Base-by-base conservation (phyloP, 371 early-diverging fungal species). In the Coemansia sp. region DNA sequence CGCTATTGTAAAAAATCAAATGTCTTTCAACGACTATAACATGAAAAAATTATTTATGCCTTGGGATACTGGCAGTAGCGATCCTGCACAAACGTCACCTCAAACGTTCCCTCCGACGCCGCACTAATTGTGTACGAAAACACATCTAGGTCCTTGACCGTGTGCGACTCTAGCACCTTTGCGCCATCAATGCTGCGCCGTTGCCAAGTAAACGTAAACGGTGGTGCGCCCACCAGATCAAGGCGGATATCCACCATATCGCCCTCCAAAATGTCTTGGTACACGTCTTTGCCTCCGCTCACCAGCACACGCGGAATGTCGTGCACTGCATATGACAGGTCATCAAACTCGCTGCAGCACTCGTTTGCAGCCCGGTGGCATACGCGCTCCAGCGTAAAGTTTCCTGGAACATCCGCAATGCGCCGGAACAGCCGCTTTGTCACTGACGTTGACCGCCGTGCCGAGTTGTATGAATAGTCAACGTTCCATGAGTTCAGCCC, bases 191-290 rank as follows among this genome's bases (percentile, higher is more conserved):
- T 59, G 12, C 66, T 56, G 7, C 75, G 68, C 1, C 81, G 71
- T 64, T 81, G 81, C 81, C 81, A 81, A 0, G 81, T 81, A 62
- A 81, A 81, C 1, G 81, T 72, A 33, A 81, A 81, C 3, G 81
- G 81, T 30, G 81, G 81, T 6, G 63, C 63, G 42, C 81, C 81
- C 4, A 53, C 59, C 1, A 81, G 61, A 18, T 74, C 71, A 51
- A 81, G 44, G 2, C 57, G 59, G 37, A 81, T 81, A 14, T 81
- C 64, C 2, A 72, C 81, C 54, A 62, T 52, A n/a, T 81, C 81
- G 18, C 81, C 81, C 20, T 80, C 75, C 8, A 72, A 20, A 40
- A 81, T 77, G 37, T 72, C 78, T 63, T 81, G 81, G 25, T 71
- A 65, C 33, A 81, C 80, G 16, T 79, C 62, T 42, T 69, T 65